Percentiles rank a stretch among this genome's conserved stretches.
Evolutionary conservation across 2,329 filamentous ascomycete species (phyloP).

Genomic region (Claviceps africana): DNA sequence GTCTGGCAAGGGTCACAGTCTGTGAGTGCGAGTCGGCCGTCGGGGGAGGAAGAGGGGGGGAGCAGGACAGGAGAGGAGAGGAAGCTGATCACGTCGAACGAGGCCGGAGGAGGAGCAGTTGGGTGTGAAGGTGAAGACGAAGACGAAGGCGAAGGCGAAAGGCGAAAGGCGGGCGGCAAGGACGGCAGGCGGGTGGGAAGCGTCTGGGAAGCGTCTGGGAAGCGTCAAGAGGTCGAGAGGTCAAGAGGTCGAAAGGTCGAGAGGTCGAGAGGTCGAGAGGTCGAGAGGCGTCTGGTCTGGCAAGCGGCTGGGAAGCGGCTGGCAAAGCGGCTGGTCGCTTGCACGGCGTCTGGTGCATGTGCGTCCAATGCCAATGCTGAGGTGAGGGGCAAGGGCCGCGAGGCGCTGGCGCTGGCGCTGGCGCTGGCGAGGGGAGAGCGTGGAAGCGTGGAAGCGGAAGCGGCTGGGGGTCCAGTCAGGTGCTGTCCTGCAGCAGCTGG

Average conservation of each 20-base stretch:
- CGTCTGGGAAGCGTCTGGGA: neutral
- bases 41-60: neutral
- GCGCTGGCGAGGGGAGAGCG: neutral
- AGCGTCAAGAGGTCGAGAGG: no score
- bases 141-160: neutral
- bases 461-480: neutral
- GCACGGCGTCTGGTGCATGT: neutral
- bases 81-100: constrained; percentile 1
- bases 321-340: neutral
- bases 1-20: neutral
- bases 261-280: no score
- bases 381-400: neutral
- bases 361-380: neutral
- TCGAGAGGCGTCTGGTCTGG: neutral
- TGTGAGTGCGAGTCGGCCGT: neutral
- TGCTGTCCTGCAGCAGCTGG: neutral
- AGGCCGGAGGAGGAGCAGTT: constrained; percentile 1
- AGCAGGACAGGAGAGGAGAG: neutral
- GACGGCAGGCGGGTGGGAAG: neutral
- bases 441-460: no score
- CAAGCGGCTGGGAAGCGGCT: neutral
- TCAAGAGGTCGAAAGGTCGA: no score
- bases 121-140: constrained; percentile 2
- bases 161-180: neutral
- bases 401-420: no score